Percentiles rank a stretch among this genome's conserved stretches.
Evolutionary conservation across 768 basidiomycete genomes (phyloP).

Genomic region (Kwoniella pini): DNA sequence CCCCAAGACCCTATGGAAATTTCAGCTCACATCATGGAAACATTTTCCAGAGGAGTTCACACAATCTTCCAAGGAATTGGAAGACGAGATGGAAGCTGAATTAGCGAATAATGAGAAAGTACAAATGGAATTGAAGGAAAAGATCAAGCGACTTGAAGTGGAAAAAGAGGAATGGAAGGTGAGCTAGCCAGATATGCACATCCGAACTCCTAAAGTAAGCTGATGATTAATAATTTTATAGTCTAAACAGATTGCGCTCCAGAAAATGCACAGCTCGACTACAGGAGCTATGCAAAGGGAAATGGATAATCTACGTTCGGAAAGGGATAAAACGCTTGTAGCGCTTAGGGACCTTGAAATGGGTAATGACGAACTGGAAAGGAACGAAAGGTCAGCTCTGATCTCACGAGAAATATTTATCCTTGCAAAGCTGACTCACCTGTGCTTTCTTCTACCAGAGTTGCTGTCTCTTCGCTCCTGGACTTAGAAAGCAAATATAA

Average conservation of each 20-base stretch:
- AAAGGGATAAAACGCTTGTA: slow-evolving; percentile 51
- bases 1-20: not conserved
- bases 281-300: slow-evolving; percentile 89
- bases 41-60: slow-evolving; percentile 49
- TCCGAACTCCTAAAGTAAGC: too few species aligned
- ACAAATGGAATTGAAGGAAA: slow-evolving; percentile 41
- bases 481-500: slow-evolving; percentile 82
- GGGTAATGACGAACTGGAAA: slow-evolving; percentile 79
- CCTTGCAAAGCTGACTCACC: slow-evolving; percentile 59
- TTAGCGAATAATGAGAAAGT: slow-evolving; percentile 46
- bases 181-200: too few species aligned
- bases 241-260: slow-evolving; percentile 53
- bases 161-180: slow-evolving; percentile 51
- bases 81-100: slow-evolving; percentile 53
- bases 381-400: slow-evolving; percentile 71
- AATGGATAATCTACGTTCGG: slow-evolving; percentile 71
- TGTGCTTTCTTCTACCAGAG: slow-evolving; percentile 24
- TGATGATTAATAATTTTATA: slow-evolving; percentile 12
- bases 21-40: slow-evolving; percentile 1
- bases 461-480: slow-evolving; percentile 54
- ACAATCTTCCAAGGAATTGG: slow-evolving; percentile 51
- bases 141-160: slow-evolving; percentile 43
- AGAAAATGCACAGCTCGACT: slow-evolving; percentile 73
- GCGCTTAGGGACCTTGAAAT: slow-evolving; percentile 53
- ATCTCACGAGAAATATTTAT: not conserved